Percentiles rank a stretch among this genome's conserved stretches.
These are phyloP conservation scores for Mollisia scopiformis DNA, from an alignment of 2,329 filamentous ascomycete species.

Conservation along the genomic window DNA sequence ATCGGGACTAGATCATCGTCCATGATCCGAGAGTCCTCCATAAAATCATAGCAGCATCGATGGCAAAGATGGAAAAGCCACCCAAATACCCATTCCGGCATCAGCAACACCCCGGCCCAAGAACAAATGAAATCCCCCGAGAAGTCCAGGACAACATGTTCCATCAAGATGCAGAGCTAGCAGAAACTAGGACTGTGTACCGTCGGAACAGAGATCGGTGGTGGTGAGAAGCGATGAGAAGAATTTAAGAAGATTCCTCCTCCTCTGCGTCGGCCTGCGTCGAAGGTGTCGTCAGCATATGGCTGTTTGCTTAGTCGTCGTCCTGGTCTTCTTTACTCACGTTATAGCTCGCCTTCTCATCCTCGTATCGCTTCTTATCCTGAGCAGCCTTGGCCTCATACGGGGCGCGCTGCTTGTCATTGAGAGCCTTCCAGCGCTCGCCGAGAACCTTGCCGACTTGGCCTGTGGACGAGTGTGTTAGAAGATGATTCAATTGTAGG, in stretches of 20 bases:
- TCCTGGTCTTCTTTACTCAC: constrained; percentile 55
- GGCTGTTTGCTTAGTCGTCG: constrained; percentile 27
- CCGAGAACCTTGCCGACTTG: constrained; percentile 98
- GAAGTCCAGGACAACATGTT: constrained; percentile 20
- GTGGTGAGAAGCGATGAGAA: constrained; percentile 18
- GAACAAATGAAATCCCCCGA: constrained; percentile 28
- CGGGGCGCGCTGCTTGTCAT: constrained; percentile 87
- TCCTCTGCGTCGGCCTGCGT: constrained; percentile 57
- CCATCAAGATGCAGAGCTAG: constrained; percentile 15
- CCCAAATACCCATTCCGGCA: constrained; percentile 28
- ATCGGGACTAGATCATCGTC: constrained; percentile 29
- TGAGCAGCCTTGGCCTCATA: constrained; percentile 96
- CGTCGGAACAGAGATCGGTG: constrained; percentile 16
- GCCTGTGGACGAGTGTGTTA: constrained; percentile 50
- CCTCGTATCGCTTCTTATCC: constrained; percentile 99
- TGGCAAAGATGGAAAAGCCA: constrained; percentile 28
- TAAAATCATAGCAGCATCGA: constrained; percentile 32
- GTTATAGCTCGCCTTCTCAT: constrained; percentile 94
- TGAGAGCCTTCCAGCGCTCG: constrained; percentile 97
- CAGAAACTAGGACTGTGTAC: constrained; percentile 16
- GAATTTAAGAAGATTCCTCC: constrained; percentile 49
- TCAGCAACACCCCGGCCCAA: constrained; percentile 35
- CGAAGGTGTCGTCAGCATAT: constrained; percentile 39
- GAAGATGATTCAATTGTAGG: constrained; percentile 1
- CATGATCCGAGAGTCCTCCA: constrained; percentile 29